Conservation (phyloP, 257 asterid genomes). For the Forsythia suspensa region DNA sequence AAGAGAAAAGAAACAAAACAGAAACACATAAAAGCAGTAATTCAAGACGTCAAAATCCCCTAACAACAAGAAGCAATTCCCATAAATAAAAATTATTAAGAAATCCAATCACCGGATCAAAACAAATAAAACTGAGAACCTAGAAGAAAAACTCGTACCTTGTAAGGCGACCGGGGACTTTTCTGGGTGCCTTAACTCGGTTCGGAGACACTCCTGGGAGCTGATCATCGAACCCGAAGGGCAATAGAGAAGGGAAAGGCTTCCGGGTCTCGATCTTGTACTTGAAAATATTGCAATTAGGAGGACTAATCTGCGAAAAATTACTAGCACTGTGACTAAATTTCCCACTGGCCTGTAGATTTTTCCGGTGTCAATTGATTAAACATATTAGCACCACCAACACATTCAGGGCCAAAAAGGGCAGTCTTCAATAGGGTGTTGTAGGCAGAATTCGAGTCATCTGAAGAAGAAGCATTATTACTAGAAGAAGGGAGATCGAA, state of each 20-base stretch:
- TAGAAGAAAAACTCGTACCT: constrained; percentile 41
- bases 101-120: constrained; percentile 1
- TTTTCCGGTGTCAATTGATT: constrained; percentile 66
- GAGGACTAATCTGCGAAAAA: constrained; percentile 43
- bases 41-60: not conserved
- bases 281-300: constrained; percentile 77
- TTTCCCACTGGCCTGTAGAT: constrained; percentile 28
- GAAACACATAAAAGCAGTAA: constrained; percentile 13
- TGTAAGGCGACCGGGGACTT: constrained; percentile 78
- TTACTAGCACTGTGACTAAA: constrained; percentile 11
- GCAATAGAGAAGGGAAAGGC: constrained; percentile 60
- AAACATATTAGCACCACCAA: not conserved
- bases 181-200: constrained; percentile 79
- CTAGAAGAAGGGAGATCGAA: not conserved
- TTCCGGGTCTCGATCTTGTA: constrained; percentile 72
- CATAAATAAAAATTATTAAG: not conserved
- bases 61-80: not conserved
- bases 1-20: not conserved
- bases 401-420: constrained; percentile 66
- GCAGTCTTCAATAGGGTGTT: constrained; percentile 62
- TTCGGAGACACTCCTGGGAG: constrained; percentile 72
- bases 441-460: constrained; percentile 66
- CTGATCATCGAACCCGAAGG: constrained; percentile 76
- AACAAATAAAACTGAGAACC: not conserved
- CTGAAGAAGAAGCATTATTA: constrained; percentile 30